Conservation (phyloP, 2,329 filamentous ascomycete genomes). For the Cladobotryum protrusum region DNA sequence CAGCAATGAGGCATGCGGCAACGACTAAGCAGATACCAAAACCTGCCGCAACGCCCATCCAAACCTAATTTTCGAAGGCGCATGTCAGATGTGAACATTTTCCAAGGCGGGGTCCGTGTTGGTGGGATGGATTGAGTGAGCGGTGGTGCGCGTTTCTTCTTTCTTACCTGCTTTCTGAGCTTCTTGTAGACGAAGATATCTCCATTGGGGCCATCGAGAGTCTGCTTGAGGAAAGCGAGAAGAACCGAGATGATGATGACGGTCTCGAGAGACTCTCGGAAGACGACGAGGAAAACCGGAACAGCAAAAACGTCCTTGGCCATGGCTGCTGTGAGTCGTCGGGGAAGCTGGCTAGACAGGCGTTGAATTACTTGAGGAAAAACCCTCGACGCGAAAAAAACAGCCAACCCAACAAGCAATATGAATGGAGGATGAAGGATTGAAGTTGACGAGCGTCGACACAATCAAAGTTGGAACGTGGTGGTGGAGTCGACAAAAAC, state of each 20-base stretch:
- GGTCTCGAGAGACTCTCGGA: constrained; percentile 78
- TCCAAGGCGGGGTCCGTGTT: background rate
- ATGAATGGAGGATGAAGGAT: no score
- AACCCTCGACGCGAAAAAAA: background rate
- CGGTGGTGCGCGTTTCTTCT: background rate
- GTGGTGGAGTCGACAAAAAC: no score
- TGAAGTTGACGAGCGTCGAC: no score
- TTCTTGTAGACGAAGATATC: constrained; percentile 60
- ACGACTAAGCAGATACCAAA: constrained; percentile 59
- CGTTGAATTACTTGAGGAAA: background rate
- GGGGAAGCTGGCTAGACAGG: background rate
- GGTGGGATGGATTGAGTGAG: background rate
- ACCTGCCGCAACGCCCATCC: constrained; percentile 59
- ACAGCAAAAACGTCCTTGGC: constrained; percentile 68
- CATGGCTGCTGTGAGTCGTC: constrained; percentile 30
- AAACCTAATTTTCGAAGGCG: constrained; percentile 34
- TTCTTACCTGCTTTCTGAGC: constrained; percentile 55
- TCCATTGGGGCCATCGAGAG: constrained; percentile 56
- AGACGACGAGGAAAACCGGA: constrained; percentile 84
- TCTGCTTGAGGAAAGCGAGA: constrained; percentile 78
- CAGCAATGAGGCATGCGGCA: constrained; percentile 62
- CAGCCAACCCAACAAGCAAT: no score
- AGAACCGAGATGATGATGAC: constrained; percentile 83
- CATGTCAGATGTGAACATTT: no score
- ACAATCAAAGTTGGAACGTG: no score